Base-by-base conservation (phyloP, 208 protist genomes). In the Leishmania arabica region DNA sequence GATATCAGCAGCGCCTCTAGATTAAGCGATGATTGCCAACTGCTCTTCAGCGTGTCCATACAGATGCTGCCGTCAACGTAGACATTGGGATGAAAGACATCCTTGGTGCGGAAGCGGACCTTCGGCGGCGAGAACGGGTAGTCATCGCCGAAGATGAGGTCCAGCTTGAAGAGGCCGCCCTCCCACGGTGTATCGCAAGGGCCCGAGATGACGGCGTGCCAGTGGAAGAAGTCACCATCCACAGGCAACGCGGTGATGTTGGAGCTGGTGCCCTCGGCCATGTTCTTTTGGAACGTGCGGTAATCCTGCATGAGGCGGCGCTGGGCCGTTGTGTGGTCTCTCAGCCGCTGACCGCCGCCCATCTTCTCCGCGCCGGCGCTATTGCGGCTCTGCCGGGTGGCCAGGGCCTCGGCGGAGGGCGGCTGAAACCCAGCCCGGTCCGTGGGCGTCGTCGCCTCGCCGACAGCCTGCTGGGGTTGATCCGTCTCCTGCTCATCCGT, bases 11-110 rank as follows among this genome's bases (percentile, higher is more conserved):
- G 99, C 3, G 99, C 90, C 40, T 99, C 93, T 19, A 99, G 98
- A 91, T 99, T 98, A 74, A 99, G 99, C 54, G 99, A 99, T 21
- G 99, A 99, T 76, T 91, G 97, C 99, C 99, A 99, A 81, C 98
- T 93, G 77, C 98, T 99, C 86, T 99, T 99, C 19, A 99, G 95
- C 65, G 99, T 99, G 89, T 99, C 99, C 49, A 99, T 92, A 93
- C 99, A 99, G 74, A 99, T 99, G 71, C 92, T 89, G 31, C 99
- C 99, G 79, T 99, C 94, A 13, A 94, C 88, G 87, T 99, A 99
- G n/a, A 99, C 98, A 86, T 99, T 99, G 24, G 99, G 99, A 86
- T 99, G 99, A 80, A 99, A 99, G 81, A 99, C 98, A 75, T 98
- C 92, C 77, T 89, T 89, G 3, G 99, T 99, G 34, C 99, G 77